Percentiles rank a stretch among this genome's conserved stretches.
These are phyloP conservation scores for Fraxinus xanthoxyloides DNA, from an alignment of 305 asterid species.

Conservation along the genomic window DNA sequence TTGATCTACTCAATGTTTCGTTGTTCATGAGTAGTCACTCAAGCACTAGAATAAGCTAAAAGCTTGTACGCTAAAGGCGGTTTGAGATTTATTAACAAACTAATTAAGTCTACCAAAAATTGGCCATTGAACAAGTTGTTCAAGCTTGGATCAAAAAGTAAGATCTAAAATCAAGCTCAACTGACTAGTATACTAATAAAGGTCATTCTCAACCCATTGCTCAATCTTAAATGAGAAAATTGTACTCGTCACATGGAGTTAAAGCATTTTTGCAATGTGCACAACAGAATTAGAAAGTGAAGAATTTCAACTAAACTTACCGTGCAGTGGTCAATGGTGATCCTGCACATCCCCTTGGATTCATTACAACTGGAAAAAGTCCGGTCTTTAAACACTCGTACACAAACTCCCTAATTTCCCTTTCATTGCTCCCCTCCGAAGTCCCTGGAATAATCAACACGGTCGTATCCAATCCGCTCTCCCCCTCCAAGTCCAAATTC, in stretches of 20 bases:
- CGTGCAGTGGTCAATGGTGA: constrained; percentile 89
- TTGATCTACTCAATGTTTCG: neutral
- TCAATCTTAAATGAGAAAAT: neutral
- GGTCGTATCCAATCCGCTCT: constrained; percentile 83
- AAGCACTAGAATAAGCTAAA: neutral
- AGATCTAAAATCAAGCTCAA: neutral
- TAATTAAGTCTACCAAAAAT: neutral
- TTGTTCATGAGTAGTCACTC: neutral
- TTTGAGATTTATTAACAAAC: neutral
- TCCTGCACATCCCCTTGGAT: constrained; percentile 98
- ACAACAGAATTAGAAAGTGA: neutral
- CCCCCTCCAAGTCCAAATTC: constrained; percentile 77
- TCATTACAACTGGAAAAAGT: constrained; percentile 83
- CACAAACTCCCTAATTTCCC: constrained; percentile 49
- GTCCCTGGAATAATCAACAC: constrained; percentile 85
- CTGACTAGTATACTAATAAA: neutral
- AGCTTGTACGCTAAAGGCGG: neutral
- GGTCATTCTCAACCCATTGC: neutral
- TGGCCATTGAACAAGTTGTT: neutral
- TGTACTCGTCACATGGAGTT: neutral
- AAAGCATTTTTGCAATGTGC: neutral
- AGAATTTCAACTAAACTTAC: constrained; percentile 31
- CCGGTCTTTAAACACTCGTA: constrained; percentile 79
- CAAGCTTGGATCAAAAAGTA: neutral
- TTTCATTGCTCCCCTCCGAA: constrained; percentile 71